Percentiles rank a stretch among this genome's conserved stretches.
These are phyloP conservation scores for Sporothrix sp. DNA, from an alignment of 2,329 filamentous ascomycete species.

Conservation along the genomic window DNA sequence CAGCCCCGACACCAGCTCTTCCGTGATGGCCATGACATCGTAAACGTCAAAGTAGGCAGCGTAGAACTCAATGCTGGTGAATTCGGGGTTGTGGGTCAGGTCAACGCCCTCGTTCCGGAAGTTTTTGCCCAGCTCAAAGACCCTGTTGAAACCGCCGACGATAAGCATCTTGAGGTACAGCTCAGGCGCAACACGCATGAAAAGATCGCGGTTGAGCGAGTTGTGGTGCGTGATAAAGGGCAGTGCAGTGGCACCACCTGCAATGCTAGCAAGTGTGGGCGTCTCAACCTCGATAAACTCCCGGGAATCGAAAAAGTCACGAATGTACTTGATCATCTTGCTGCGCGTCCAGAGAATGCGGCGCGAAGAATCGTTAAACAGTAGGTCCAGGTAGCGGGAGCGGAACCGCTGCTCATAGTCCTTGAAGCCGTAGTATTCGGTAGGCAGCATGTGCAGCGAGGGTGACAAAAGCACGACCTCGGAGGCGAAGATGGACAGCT, in stretches of 20 bases:
- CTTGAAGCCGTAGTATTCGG: slow-evolving; percentile 89
- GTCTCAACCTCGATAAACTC: slow-evolving; percentile 95
- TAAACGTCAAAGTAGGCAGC: slow-evolving; percentile 87
- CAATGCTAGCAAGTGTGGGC: slow-evolving; percentile 93
- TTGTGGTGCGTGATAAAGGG: slow-evolving; percentile 96
- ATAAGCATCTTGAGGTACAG: slow-evolving; percentile 94
- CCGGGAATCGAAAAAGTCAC: slow-evolving; percentile 75
- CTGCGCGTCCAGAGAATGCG: slow-evolving; percentile 76
- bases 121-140: slow-evolving; percentile 91
- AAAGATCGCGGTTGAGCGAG: slow-evolving; percentile 88
- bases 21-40: slow-evolving; percentile 82
- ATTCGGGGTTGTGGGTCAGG: slow-evolving; percentile 94
- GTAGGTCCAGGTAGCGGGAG: slow-evolving; percentile 87
- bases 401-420: slow-evolving; percentile 89
- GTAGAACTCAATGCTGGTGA: slow-evolving; percentile 97
- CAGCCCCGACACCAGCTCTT: slow-evolving; percentile 82
- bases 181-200: slow-evolving; percentile 89
- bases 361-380: slow-evolving; percentile 86
- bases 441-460: slow-evolving; percentile 82
- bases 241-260: slow-evolving; percentile 89
- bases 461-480: slow-evolving; percentile 81
- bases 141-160: slow-evolving; percentile 85
- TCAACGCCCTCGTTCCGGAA: slow-evolving; percentile 92
- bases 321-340: slow-evolving; percentile 82
- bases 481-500: slow-evolving; percentile 86